phyloP scores from a whole-genome alignment of 2,329 filamentous ascomycete species.

The Periconia macrospinosa region DNA sequence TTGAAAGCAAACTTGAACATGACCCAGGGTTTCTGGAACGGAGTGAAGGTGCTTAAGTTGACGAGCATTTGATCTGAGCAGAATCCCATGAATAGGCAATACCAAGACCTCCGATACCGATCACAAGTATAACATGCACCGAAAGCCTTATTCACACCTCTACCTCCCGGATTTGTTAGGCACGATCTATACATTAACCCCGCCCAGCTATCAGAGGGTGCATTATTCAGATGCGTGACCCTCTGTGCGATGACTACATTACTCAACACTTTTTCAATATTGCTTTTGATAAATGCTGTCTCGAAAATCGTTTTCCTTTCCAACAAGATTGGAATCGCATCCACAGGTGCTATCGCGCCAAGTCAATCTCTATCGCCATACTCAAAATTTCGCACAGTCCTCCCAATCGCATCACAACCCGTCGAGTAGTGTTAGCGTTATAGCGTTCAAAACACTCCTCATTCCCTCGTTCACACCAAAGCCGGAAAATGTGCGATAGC shows the following conservation, averaged over 20 bases:
- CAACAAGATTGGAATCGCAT: conserved; percentile 15
- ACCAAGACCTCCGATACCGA: too few relatives aligned
- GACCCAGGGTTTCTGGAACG: conserved; percentile 90
- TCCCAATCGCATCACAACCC: conserved; percentile 49
- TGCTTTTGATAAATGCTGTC: conserved; percentile 33
- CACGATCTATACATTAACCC: conserved; percentile 29
- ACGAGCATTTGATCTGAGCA: too few relatives aligned
- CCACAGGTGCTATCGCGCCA: conserved; percentile 20
- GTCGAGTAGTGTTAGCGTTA: conserved; percentile 48
- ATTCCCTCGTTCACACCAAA: conserved; percentile 26
- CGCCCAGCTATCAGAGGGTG: conserved; percentile 43
- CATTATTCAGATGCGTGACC: conserved; percentile 40
- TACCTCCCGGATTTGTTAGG: conserved; percentile 30
- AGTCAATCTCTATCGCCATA: conserved; percentile 45
- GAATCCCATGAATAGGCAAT: not conserved
- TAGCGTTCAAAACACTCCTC: conserved; percentile 50
- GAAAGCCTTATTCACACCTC: conserved; percentile 35
- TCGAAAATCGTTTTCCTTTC: conserved; percentile 27
- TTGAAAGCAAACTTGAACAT: conserved; percentile 80
- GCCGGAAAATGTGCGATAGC: conserved; percentile 36
- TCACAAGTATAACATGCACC: too few relatives aligned
- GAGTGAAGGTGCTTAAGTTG: conserved; percentile 49
- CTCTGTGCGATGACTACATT: conserved; percentile 49
- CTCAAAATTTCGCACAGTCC: conserved; percentile 43
- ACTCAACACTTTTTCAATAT: conserved; percentile 49